These are phyloP conservation scores for Mycena vulgaris DNA, from an alignment of 768 basidiomycete species.

Conservation along the genomic window DNA sequence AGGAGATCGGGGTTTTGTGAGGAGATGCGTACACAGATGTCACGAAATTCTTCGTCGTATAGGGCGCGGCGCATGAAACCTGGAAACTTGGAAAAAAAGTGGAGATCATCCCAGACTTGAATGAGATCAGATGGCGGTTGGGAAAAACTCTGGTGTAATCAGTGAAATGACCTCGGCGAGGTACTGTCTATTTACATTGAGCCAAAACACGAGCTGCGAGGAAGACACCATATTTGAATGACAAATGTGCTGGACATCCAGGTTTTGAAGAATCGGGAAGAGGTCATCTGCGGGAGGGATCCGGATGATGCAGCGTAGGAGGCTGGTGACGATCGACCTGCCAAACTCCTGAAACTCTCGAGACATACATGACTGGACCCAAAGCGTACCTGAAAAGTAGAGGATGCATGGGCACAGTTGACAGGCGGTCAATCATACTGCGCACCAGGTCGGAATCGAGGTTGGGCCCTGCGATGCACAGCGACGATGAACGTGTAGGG, in stretches of 20 bases:
- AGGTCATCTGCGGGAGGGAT: neutral
- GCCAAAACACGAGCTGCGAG: neutral
- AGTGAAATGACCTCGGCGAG: neutral
- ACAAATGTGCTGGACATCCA: neutral
- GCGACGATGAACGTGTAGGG: neutral
- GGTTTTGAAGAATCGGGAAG: conserved; percentile 6
- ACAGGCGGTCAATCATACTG: neutral
- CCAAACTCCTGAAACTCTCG: neutral
- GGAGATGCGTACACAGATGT: neutral
- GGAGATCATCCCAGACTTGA: conserved; percentile 8
- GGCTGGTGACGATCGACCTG: neutral
- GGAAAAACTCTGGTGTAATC: neutral
- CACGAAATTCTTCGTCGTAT: neutral
- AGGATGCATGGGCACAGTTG: neutral
- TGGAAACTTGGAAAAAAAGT: neutral
- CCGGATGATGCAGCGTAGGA: neutral
- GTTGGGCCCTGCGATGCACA: neutral
- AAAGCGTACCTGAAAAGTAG: neutral
- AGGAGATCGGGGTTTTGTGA: neutral
- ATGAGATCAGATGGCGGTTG: neutral
- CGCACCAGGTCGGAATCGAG: neutral
- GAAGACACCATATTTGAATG: neutral
- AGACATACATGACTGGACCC: neutral
- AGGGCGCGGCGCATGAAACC: neutral
- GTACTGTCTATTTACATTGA: neutral